Percentiles rank a stretch among this genome's conserved stretches.
Conservation (phyloP, 2,329 filamentous ascomycete genomes). For the Aureobasidium leucospermi region DNA sequence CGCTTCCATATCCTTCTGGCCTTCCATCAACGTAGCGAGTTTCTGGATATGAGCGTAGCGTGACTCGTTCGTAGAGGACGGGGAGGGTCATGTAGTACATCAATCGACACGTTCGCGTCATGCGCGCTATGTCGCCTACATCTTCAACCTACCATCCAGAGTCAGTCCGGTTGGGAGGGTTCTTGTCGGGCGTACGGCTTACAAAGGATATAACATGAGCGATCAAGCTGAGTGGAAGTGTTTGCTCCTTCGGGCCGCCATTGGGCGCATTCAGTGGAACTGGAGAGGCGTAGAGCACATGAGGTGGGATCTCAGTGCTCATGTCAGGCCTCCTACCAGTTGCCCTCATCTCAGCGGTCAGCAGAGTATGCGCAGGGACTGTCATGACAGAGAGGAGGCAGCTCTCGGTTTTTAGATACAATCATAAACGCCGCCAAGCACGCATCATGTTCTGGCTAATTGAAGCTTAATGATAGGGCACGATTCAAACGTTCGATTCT, state of each 20-base stretch:
- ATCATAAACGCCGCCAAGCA: conserved; percentile 7
- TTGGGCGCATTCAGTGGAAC: not conserved
- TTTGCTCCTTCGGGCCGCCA: not conserved
- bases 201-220: conserved; percentile 50
- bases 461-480: not conserved
- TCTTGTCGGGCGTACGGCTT: conserved; percentile 21
- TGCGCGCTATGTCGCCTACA: conserved; percentile 49
- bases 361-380: not conserved
- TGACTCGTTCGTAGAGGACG: conserved; percentile 51
- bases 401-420: not conserved
- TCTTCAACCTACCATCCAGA: conserved; percentile 44
- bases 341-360: not conserved
- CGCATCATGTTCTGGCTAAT: not conserved
- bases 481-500: not conserved
- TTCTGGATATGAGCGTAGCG: conserved; percentile 50
- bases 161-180: not conserved
- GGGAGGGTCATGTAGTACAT: conserved; percentile 59
- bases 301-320: conserved; percentile 7
- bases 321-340: not conserved
- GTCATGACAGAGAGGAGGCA: not conserved
- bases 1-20: conserved; percentile 55
- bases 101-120: conserved; percentile 54
- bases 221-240: conserved; percentile 52
- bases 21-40: conserved; percentile 52
- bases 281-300: conserved; percentile 9